Conservation (phyloP, 2,329 filamentous ascomycete species). For the Botrytis fabae region DNA sequence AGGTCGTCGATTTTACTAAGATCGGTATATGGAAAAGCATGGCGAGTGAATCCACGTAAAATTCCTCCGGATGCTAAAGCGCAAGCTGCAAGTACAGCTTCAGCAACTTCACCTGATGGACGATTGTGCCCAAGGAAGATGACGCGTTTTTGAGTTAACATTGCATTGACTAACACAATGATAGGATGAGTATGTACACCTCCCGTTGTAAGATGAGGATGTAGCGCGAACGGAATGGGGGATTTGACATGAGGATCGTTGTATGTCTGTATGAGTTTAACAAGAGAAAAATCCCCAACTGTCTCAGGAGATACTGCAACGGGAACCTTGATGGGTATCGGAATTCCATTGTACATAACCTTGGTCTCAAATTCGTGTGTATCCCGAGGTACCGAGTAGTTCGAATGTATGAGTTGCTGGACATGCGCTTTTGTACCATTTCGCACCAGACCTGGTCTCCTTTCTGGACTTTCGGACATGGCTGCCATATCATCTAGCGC, state of each 20-base stretch:
- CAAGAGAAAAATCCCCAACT: slow-evolving; percentile 94
- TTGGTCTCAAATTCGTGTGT: slow-evolving; percentile 97
- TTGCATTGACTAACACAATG: slow-evolving; percentile 89
- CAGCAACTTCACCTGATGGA: slow-evolving; percentile 92
- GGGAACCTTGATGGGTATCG: slow-evolving; percentile 94
- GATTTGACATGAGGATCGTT: slow-evolving; percentile 78
- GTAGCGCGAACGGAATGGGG: slow-evolving; percentile 80
- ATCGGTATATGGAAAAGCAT: slow-evolving; percentile 97
- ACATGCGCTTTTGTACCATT: slow-evolving; percentile 64
- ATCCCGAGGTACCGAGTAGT: slow-evolving; percentile 81
- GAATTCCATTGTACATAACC: slow-evolving; percentile 94
- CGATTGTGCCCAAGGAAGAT: slow-evolving; percentile 95
- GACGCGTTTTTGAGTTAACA: slow-evolving; percentile 93
- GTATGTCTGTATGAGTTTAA: slow-evolving; percentile 96
- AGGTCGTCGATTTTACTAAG: slow-evolving; percentile 97
- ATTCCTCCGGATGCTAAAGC: slow-evolving; percentile 89
- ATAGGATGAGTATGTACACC: slow-evolving; percentile 90
- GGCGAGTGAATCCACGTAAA: slow-evolving; percentile 89
- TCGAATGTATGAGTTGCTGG: slow-evolving; percentile 53
- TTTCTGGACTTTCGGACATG: slow-evolving; percentile 49
- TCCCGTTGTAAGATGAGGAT: slow-evolving; percentile 91
- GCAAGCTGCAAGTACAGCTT: slow-evolving; percentile 97
- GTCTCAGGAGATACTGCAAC: slow-evolving; percentile 92
- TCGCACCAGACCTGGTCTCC: slow-evolving; percentile 44
- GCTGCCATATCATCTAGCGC: slow-evolving; percentile 47